Conservation (phyloP, 371 early-diverging fungal species). For the Mucor sp. region DNA sequence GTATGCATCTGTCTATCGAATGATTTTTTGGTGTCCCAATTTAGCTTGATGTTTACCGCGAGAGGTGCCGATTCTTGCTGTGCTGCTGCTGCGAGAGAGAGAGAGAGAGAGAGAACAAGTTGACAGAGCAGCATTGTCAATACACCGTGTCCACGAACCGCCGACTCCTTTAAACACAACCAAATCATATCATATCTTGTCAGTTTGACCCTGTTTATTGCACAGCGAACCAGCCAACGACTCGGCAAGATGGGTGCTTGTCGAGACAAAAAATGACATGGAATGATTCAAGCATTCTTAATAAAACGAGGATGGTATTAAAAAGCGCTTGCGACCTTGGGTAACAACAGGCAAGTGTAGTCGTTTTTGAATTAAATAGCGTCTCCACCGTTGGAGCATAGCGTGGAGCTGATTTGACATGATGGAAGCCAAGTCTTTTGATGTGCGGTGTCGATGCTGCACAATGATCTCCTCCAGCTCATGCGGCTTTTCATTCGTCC, state of each 20-base stretch:
- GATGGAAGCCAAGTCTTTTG: not conserved
- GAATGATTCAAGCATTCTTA: not conserved
- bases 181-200: not conserved
- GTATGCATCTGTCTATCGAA: not conserved
- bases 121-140: not conserved
- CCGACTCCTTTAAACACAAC: not conserved
- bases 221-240: not conserved
- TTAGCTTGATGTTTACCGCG: not conserved
- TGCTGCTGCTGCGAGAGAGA: not conserved
- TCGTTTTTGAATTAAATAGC: not conserved
- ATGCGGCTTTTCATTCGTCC: not conserved
- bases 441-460: not conserved
- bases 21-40: not conserved
- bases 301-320: slow-evolving; percentile 1
- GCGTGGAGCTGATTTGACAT: not conserved
- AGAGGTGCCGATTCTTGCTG: not conserved
- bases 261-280: not conserved
- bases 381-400: not conserved
- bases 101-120: not conserved
- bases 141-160: slow-evolving; percentile 3
- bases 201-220: not conserved
- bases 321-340: not conserved
- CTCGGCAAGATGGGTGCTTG: not conserved
- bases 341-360: not conserved
- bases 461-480: not conserved